phyloP scores from a whole-genome alignment of 768 basidiomycete species.

The Pleurotus sapidus region DNA sequence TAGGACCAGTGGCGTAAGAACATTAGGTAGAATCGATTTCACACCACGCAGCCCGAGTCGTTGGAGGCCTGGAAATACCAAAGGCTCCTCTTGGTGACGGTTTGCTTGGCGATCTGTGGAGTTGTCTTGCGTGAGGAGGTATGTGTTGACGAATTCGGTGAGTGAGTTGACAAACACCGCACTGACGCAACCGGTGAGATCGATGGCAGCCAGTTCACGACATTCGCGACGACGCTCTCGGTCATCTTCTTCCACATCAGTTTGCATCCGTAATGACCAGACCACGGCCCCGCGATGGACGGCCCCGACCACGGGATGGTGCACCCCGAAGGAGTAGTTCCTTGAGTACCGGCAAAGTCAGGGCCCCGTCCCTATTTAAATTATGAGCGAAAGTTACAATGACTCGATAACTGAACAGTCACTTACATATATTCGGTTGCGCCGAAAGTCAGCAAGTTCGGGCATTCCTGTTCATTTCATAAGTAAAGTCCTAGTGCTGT shows the following conservation, averaged over 20 bases:
- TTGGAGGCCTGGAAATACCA: constrained; percentile 65
- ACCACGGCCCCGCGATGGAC: constrained; percentile 64
- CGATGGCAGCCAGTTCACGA: constrained; percentile 82
- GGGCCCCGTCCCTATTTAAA: constrained; percentile 59
- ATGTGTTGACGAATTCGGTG: constrained; percentile 73
- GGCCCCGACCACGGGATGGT: constrained; percentile 65
- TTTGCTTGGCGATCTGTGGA: constrained; percentile 23
- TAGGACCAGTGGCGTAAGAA: constrained; percentile 70
- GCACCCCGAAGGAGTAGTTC: constrained; percentile 88
- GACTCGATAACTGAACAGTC: too few species aligned
- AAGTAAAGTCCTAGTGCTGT: too few species aligned
- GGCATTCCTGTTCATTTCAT: constrained; percentile 64
- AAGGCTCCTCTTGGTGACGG: constrained; percentile 44
- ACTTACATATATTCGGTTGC: constrained; percentile 91
- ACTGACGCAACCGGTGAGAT: constrained; percentile 94
- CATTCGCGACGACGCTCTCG: constrained; percentile 70
- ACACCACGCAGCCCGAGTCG: constrained; percentile 82
- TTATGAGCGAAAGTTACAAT: neutral
- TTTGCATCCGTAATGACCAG: constrained; percentile 39
- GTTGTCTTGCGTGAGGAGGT: constrained; percentile 48
- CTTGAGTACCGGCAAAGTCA: constrained; percentile 80
- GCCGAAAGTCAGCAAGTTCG: constrained; percentile 84
- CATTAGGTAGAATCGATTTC: constrained; percentile 68
- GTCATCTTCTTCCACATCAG: constrained; percentile 74
- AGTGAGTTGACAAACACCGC: constrained; percentile 86